These are phyloP conservation scores for Arthrobotrys pseudoclavata DNA, from an alignment of 2,329 filamentous ascomycete species.

Conservation along the genomic window DNA sequence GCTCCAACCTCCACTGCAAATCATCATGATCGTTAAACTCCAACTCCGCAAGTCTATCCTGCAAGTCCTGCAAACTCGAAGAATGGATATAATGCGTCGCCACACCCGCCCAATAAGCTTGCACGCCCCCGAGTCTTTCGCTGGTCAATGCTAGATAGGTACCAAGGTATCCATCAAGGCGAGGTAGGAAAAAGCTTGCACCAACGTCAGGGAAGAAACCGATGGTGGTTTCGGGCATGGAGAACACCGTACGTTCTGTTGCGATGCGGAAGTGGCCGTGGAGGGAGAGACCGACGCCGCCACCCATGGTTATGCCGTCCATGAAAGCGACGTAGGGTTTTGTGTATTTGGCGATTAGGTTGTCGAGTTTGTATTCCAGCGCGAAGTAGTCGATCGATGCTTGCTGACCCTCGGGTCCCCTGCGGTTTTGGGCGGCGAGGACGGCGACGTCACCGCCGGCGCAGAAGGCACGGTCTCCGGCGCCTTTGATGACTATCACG, in stretches of 20 bases:
- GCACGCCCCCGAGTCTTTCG: constrained; percentile 82
- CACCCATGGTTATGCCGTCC: constrained; percentile 99
- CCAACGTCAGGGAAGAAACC: constrained; percentile 99
- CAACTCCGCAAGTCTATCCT: constrained; percentile 88
- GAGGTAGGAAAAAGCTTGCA: constrained; percentile 92
- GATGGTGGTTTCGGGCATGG: constrained; percentile 98
- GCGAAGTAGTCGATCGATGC: constrained; percentile 87
- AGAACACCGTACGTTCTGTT: constrained; percentile 93
- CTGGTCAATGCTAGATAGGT: constrained; percentile 95
- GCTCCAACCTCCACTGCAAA: constrained; percentile 74
- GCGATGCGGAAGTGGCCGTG: constrained; percentile 97
- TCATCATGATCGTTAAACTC: constrained; percentile 83
- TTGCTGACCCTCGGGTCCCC: constrained; percentile 76
- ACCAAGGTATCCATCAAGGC: constrained; percentile 86
- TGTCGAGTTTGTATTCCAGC: constrained; percentile 95
- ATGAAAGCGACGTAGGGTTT: constrained; percentile 97
- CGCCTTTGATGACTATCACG: constrained; percentile 90
- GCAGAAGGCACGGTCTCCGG: constrained; percentile 87
- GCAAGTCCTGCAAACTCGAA: constrained; percentile 83
- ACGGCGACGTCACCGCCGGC: constrained; percentile 90
- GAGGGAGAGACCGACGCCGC: constrained; percentile 91
- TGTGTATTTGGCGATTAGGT: constrained; percentile 90
- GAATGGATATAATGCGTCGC: constrained; percentile 98
- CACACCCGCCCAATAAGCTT: constrained; percentile 84
- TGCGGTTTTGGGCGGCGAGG: constrained; percentile 80